Conservation (phyloP, 495 filamentous ascomycete species). For the Penicillium tannophilum region DNA sequence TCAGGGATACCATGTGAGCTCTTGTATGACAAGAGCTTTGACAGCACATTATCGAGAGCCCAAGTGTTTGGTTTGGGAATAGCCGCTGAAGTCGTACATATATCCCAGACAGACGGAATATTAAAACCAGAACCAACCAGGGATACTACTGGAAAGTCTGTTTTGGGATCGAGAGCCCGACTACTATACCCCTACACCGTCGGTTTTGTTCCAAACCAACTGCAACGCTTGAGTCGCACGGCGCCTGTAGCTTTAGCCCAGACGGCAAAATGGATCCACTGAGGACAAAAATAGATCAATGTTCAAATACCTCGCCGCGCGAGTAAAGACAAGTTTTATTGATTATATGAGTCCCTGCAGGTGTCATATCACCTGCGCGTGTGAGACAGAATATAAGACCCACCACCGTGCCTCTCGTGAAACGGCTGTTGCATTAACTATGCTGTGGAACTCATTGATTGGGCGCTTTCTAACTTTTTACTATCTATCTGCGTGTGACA, state of each 20-base stretch:
- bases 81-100: conserved; percentile 5
- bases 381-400: neutral
- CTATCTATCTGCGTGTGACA: neutral
- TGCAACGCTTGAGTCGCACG: conserved; percentile 7
- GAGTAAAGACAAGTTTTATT: neutral
- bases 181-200: conserved; percentile 5
- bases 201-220: conserved; percentile 1
- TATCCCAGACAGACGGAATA: conserved; percentile 6
- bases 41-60: conserved; percentile 7
- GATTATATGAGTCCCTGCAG: neutral
- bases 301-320: neutral
- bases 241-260: conserved; percentile 5
- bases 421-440: neutral
- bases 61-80: conserved; percentile 7
- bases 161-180: neutral
- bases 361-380: neutral
- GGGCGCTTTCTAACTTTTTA: neutral
- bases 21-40: conserved; percentile 4
- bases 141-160: neutral
- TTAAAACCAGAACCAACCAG: conserved; percentile 10
- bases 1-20: conserved; percentile 16
- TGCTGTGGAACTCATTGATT: neutral
- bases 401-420: neutral
- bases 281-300: neutral
- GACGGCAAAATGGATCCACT: conserved; percentile 2